Percentiles rank a stretch among this genome's conserved stretches.
Evolutionary conservation across 345 rosid species (phyloP).

Genomic region (Pugionium dolabratum): DNA sequence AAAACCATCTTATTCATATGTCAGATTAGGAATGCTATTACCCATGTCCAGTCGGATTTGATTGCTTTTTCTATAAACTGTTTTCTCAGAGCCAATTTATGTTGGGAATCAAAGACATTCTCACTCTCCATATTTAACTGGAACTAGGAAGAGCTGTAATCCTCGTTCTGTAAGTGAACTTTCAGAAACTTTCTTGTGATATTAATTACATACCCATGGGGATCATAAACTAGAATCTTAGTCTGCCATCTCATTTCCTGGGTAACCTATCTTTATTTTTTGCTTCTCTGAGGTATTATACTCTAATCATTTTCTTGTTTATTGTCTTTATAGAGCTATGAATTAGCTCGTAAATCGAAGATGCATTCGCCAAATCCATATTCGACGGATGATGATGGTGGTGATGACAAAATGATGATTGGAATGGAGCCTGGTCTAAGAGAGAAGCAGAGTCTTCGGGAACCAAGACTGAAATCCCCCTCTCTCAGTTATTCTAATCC

Average conservation of each 20-base stretch:
- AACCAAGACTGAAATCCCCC: constrained; percentile 46
- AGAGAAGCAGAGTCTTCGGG: constrained; percentile 46
- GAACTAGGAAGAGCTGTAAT: constrained; percentile 45
- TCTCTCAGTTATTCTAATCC: constrained; percentile 42
- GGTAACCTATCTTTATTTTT: constrained; percentile 4
- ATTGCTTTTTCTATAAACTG: constrained; percentile 34
- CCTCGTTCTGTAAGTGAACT: constrained; percentile 59
- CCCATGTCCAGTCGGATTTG: constrained; percentile 28
- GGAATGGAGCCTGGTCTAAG: constrained; percentile 50
- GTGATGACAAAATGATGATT: constrained; percentile 25
- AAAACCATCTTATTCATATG: constrained; percentile 31
- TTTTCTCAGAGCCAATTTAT: constrained; percentile 56
- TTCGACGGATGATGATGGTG: constrained; percentile 43
- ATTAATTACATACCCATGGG: neutral
- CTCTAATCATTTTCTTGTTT: constrained; percentile 22
- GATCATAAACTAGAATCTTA: constrained; percentile 15
- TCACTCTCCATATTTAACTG: constrained; percentile 51
- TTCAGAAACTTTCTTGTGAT: constrained; percentile 30
- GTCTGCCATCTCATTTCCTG: constrained; percentile 1
- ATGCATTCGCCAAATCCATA: constrained; percentile 46
- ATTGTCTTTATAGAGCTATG: constrained; percentile 51
- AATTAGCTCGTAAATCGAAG: constrained; percentile 44
- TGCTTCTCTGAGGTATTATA: neutral
- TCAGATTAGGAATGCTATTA: constrained; percentile 37
- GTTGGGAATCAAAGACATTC: constrained; percentile 54